Evolutionary conservation across 345 rosid species (phyloP).

Genomic region (Trapa bicornis): DNA sequence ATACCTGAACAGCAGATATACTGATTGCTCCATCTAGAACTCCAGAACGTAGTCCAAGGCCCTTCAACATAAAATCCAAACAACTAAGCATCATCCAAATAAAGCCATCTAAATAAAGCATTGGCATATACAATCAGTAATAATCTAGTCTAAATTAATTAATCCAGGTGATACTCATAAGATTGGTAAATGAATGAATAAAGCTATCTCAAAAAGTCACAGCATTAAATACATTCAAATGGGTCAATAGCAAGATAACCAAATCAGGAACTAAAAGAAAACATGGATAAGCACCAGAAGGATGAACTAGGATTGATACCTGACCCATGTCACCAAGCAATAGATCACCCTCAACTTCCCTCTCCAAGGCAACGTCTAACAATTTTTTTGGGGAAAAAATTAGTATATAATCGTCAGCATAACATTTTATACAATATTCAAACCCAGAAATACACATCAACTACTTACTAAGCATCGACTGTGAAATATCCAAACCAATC

Average conservation of each 20-base stretch:
- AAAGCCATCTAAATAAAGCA: background rate
- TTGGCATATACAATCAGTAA: too few relatives aligned
- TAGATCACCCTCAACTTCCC: conserved; percentile 88
- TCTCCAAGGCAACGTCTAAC: conserved; percentile 68
- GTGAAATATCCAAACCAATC: conserved; percentile 86
- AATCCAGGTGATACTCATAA: background rate
- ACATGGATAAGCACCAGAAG: background rate
- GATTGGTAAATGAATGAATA: background rate
- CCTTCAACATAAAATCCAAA: conserved; percentile 31
- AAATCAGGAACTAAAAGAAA: background rate
- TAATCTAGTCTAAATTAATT: background rate
- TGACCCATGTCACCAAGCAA: conserved; percentile 95
- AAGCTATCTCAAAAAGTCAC: background rate
- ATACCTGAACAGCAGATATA: conserved; percentile 89
- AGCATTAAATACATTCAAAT: background rate
- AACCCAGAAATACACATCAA: background rate
- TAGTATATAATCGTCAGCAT: background rate
- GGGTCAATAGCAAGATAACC: conserved; percentile 1
- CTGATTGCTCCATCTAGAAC: conserved; percentile 91
- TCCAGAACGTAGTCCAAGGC: conserved; percentile 76
- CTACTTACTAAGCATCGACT: conserved; percentile 72
- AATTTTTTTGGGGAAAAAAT: background rate
- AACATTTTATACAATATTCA: background rate
- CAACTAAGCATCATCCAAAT: background rate
- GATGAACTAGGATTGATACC: conserved; percentile 24